Base-by-base conservation (phyloP, 1,139 yeast genomes). In the Taphrina pruni region DNA sequence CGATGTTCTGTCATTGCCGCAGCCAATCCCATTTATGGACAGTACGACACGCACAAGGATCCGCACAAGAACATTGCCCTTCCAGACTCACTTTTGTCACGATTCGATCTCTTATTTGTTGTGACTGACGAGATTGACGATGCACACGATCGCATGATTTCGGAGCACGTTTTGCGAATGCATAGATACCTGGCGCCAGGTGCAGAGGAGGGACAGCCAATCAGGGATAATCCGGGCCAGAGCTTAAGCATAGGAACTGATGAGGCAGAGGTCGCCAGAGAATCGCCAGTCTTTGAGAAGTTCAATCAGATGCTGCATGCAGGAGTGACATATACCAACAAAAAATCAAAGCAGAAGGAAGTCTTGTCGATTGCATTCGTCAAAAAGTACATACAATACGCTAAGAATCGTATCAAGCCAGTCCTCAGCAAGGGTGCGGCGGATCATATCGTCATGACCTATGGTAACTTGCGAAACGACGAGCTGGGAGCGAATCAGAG, bases 1-100 rank as follows among this genome's bases (percentile, higher is more conserved):
- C 86, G 99, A 75, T 94, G 99, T 81, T 89, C 97, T 52, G 99
- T 94, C 26, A 86, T 95, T 74, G 99, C 99, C 0, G 99, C 99
- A 39, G 99, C 99, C 9, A 94, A 94, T 77, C 99, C 99, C 0
- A 93, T 94, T 1, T 92, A 88, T 79, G 99, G 99, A 58, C 98
- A 94, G 78, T 95, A 94, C 78, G 98, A 94, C 79, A 88, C 93
- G 48, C 96, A 90, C 79, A 92, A 90, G 80, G 97, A 95, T 75
- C 99, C 99, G 4, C 97, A 93, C 78, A 90, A 90, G 79, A 94
- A 94, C 77, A 95, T 95, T 74, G 98, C 98, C 0, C 84, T 94
- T 69, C 99, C 99, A 0, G 99, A 95, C 80, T 94, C 99, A 5
- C 83, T 94, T 72, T 83, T 94, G 73, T 94, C 98, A 12, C 97